Evolutionary conservation across 2,329 filamentous ascomycete species (phyloP).

Genomic region (Lasiodiplodia citricola): DNA sequence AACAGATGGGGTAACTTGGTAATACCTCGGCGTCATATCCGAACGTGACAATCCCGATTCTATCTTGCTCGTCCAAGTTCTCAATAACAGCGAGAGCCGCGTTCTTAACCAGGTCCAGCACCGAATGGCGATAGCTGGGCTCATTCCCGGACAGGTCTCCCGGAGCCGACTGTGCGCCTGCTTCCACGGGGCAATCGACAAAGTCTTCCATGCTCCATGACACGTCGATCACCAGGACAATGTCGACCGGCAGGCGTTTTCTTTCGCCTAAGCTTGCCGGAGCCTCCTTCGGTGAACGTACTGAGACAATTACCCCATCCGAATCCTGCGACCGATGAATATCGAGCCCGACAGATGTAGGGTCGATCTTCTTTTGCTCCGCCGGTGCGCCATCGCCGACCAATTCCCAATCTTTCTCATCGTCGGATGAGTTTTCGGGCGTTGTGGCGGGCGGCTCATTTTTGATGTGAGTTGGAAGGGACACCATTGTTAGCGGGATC

Average conservation of each 20-base stretch:
- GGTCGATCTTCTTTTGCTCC: neutral
- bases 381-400: neutral
- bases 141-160: constrained; percentile 38
- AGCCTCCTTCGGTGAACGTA: constrained; percentile 53
- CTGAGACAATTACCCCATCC: constrained; percentile 53
- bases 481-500: neutral
- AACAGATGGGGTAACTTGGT: too few relatives aligned
- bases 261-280: constrained; percentile 19
- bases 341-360: neutral
- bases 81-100: constrained; percentile 64
- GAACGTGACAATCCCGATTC: constrained; percentile 65
- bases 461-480: neutral
- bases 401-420: neutral
- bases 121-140: constrained; percentile 54
- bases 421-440: neutral
- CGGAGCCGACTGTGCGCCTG: constrained; percentile 25
- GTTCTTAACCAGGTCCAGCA: constrained; percentile 66
- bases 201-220: constrained; percentile 61
- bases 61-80: constrained; percentile 60
- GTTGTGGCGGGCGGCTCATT: neutral
- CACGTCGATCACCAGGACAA: constrained; percentile 67
- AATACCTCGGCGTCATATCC: constrained; percentile 45
- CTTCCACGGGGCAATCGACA: constrained; percentile 53
- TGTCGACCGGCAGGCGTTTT: constrained; percentile 58
- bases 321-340: constrained; percentile 27